Evolutionary conservation across 2,329 filamentous ascomycete genomes (phyloP), one percentile per base, ranked within the genome.

Genomic region (Aspergillus ruber): DNA sequence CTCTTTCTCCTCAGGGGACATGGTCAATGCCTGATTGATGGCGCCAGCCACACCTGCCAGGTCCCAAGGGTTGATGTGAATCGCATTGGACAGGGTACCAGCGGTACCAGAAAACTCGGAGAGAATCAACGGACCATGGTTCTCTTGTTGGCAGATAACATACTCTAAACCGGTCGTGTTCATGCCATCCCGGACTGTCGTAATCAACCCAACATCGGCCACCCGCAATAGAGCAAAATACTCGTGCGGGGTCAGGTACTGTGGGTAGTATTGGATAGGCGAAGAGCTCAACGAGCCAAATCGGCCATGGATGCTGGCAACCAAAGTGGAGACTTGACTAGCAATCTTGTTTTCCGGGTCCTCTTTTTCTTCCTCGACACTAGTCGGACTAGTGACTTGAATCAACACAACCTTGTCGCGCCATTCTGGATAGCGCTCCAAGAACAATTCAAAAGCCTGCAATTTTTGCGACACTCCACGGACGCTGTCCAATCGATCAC

Each of bases 41-140:
- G 89, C 83, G 45, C 85, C 81, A 4, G 90, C 90, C 12, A 95
- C 90, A 32, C 87, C 88, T 21, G 79, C 82, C 46, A 91, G 78
- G 64, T 96, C 90, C 89, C 90, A 97, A 1, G 91, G 91, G 70
- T 97, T 97, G 74, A 97, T 95, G 68, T 95, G 89, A 52, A 95
- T 90, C 27, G 91, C 91, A 61, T 87, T 86, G 52, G 81, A 81
- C 33, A 97, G 78, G 47, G 85, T 93, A 46, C 88, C 88, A 27
- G 91, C 90, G 1, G 91, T 96, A 49, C 91, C 91, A 53, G 90
- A 96, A 68, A 97, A 97, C 67, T 97, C 91, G 12, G 93, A 97
- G 20, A 97, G 80, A 56, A 97, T 96, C 42, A 97, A 75, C 1
- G 90, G 91, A 1, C 90, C 88, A 57, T 90, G 83, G 48, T 84